These are phyloP conservation scores for Sugiyamaella mastotermitis DNA, from an alignment of 805 yeast genomes.

Conservation along the genomic window DNA sequence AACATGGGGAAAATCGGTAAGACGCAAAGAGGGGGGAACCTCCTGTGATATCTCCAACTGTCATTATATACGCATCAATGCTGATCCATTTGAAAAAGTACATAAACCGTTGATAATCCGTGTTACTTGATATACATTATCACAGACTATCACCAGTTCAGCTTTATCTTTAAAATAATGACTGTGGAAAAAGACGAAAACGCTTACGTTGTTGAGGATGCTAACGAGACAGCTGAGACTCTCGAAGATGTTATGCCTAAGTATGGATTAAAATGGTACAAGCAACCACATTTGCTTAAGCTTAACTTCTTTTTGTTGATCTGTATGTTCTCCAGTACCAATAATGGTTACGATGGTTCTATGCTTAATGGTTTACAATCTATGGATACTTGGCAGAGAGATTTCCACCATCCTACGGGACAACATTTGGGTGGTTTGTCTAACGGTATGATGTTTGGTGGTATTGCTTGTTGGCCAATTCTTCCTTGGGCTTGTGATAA, in stretches of 20 bases:
- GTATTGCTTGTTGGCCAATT: slow-evolving; percentile 61
- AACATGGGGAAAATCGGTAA: too few relatives aligned
- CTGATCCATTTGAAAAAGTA: too few relatives aligned
- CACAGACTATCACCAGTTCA: too few relatives aligned
- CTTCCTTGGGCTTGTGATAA: slow-evolving; percentile 55
- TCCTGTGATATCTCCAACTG: too few relatives aligned
- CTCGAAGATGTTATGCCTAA: slow-evolving; percentile 9
- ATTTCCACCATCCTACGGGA: slow-evolving; percentile 14
- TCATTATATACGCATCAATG: too few relatives aligned
- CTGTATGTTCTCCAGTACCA: slow-evolving; percentile 10
- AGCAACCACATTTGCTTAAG: slow-evolving; percentile 7
- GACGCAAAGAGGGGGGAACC: too few relatives aligned
- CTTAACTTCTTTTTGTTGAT: slow-evolving; percentile 8
- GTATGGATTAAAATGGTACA: slow-evolving; percentile 11
- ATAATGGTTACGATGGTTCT: slow-evolving; percentile 18
- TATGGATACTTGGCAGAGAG: slow-evolving; percentile 21
- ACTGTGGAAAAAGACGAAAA: not conserved
- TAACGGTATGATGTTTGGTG: slow-evolving; percentile 41
- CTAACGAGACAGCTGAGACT: not conserved
- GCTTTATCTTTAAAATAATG: too few relatives aligned
- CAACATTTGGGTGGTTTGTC: slow-evolving; percentile 14
- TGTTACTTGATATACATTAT: too few relatives aligned
- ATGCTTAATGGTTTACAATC: slow-evolving; percentile 17
- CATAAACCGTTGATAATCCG: too few relatives aligned
- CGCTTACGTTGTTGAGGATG: not conserved